Evolutionary conservation across 1,139 yeast genomes (phyloP).

Genomic region (Pichia sp.): DNA sequence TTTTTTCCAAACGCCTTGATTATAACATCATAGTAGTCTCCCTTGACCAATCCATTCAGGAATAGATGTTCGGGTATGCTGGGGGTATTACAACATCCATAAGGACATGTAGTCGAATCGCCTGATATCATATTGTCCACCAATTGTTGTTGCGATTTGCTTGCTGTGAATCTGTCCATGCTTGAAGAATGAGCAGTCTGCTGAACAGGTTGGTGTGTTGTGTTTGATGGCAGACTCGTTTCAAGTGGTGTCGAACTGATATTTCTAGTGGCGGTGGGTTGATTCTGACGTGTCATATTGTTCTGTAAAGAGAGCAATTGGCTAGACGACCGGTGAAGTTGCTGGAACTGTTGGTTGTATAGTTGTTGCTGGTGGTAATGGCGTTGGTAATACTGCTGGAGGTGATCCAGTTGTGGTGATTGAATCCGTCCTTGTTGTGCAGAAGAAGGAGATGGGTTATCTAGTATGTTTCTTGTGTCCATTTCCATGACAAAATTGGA

Average conservation of each 20-base stretch:
- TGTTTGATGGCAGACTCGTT: background rate
- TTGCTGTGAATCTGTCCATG: background rate
- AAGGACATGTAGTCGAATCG: conserved; percentile 10
- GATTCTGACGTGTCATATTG: background rate
- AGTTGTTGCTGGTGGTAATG: conserved; percentile 3
- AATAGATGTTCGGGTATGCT: conserved; percentile 25
- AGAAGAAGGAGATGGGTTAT: background rate
- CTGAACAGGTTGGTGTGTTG: background rate
- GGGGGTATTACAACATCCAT: conserved; percentile 16
- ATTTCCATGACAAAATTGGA: too few species aligned
- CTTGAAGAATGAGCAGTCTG: background rate
- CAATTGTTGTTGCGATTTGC: background rate
- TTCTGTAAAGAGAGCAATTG: conserved; percentile 1
- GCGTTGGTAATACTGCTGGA: conserved; percentile 2
- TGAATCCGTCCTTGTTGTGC: background rate
- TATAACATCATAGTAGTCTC: conserved; percentile 48
- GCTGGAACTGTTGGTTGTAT: conserved; percentile 2
- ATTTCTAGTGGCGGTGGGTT: background rate
- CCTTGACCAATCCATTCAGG: conserved; percentile 40
- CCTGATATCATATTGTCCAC: background rate
- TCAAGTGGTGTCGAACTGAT: background rate
- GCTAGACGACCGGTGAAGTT: background rate
- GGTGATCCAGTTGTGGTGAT: background rate
- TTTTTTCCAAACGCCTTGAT: conserved; percentile 43
- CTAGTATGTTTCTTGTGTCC: too few species aligned